These are phyloP conservation scores for Chrysanthemum makinoi DNA, from an alignment of 129 eudicot genomes.

Conservation along the genomic window DNA sequence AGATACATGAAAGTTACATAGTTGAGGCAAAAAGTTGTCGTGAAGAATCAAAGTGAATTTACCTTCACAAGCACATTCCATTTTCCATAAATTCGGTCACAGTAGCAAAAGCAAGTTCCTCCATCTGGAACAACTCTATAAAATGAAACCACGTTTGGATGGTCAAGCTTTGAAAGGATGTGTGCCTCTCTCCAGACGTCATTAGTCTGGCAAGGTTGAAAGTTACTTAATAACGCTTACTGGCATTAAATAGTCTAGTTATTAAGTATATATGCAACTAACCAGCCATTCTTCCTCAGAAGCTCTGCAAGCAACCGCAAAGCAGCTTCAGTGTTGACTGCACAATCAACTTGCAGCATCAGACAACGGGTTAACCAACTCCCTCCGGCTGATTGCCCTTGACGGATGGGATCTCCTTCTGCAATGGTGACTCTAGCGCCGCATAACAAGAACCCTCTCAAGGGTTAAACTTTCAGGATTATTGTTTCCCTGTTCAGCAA, in stretches of 20 bases:
- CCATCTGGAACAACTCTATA: constrained; percentile 96
- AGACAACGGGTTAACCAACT: too few species aligned
- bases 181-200: constrained; percentile 91
- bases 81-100: constrained; percentile 84
- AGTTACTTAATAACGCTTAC: constrained; percentile 1
- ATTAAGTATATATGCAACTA: not conserved
- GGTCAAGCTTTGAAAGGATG: constrained; percentile 84
- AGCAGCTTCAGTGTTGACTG: too few species aligned
- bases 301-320: constrained; percentile 82
- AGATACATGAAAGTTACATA: constrained; percentile 19
- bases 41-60: constrained; percentile 10
- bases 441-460: constrained; percentile 17
- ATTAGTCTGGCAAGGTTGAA: constrained; percentile 44
- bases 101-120: constrained; percentile 83
- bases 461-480: too few species aligned
- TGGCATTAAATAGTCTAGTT: constrained; percentile 10
- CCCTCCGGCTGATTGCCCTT: too few species aligned
- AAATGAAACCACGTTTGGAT: constrained; percentile 92
- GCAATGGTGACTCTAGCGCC: constrained; percentile 21
- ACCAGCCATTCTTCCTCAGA: constrained; percentile 89
- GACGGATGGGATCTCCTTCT: constrained; percentile 19
- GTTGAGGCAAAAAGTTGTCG: not conserved
- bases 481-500: too few species aligned
- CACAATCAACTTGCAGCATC: too few species aligned
- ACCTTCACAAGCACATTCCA: constrained; percentile 75